Evolutionary conservation across 2,329 filamentous ascomycete genomes (phyloP).

Genomic region (Paradendryphiella salina): DNA sequence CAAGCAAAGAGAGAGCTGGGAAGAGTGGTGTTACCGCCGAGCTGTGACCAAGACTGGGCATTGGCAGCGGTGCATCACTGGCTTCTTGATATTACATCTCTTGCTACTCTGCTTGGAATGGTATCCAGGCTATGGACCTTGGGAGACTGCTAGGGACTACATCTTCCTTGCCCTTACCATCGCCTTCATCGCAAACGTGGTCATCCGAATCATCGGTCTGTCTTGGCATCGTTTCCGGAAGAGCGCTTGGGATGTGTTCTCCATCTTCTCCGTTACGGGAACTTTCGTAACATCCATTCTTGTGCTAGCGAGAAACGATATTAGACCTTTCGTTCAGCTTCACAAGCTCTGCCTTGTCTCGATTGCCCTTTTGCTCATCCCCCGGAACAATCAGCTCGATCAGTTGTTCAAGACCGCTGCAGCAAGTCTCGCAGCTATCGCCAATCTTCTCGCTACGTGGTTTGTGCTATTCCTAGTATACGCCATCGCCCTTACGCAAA

Average conservation of each 20-base stretch:
- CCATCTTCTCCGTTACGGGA: slow-evolving; percentile 75
- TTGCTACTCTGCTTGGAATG: slow-evolving; percentile 83
- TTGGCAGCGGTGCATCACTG: slow-evolving; percentile 85
- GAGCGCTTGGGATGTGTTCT: slow-evolving; percentile 95
- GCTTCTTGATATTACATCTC: slow-evolving; percentile 78
- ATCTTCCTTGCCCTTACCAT: slow-evolving; percentile 81
- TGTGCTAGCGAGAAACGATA: slow-evolving; percentile 62
- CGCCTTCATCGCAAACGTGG: slow-evolving; percentile 79
- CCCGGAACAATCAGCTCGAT: slow-evolving; percentile 93
- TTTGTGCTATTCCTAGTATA: slow-evolving; percentile 95
- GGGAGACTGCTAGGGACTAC: slow-evolving; percentile 71
- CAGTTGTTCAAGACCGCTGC: slow-evolving; percentile 99
- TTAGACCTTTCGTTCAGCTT: slow-evolving; percentile 70
- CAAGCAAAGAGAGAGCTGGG: slow-evolving; percentile 72
- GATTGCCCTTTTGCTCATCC: slow-evolving; percentile 86
- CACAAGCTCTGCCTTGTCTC: slow-evolving; percentile 95
- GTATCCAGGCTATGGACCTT: slow-evolving; percentile 71
- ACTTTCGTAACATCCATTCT: slow-evolving; percentile 82
- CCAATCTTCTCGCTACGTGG: slow-evolving; percentile 93
- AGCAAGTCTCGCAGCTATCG: slow-evolving; percentile 85
- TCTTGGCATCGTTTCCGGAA: slow-evolving; percentile 89
- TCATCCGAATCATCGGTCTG: slow-evolving; percentile 81
- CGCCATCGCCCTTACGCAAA: slow-evolving; percentile 93
- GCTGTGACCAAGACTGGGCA: slow-evolving; percentile 91
- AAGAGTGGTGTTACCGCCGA: slow-evolving; percentile 91